Conservation (phyloP, 2,329 filamentous ascomycete genomes). For the Alternaria postmessia region DNA sequence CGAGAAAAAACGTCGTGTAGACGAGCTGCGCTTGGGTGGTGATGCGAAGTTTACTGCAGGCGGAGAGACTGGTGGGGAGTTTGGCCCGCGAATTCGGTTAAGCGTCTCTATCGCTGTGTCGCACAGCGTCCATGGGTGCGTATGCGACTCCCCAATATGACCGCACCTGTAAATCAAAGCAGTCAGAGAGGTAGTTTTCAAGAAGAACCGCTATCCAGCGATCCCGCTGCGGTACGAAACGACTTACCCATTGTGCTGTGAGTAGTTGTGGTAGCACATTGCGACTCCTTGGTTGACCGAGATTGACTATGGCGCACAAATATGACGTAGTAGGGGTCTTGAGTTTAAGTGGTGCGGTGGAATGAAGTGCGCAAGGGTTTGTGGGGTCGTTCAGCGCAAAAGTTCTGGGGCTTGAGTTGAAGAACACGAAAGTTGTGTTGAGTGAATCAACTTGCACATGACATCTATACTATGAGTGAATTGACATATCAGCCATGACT, state of each 20-base stretch:
- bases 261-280: constrained; percentile 48
- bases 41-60: constrained; percentile 16
- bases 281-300: neutral
- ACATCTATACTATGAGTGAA: neutral
- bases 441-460: constrained; percentile 11
- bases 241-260: constrained; percentile 34
- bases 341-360: constrained; percentile 7
- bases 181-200: neutral
- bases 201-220: neutral
- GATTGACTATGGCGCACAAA: neutral
- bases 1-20: constrained; percentile 37
- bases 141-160: constrained; percentile 41
- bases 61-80: constrained; percentile 36
- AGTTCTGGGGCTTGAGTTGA: constrained; percentile 12
- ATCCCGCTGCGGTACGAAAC: neutral
- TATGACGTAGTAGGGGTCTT: constrained; percentile 21
- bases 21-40: constrained; percentile 31
- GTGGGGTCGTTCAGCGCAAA: neutral
- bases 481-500: constrained; percentile 1
- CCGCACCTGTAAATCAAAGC: constrained; percentile 31
- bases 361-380: constrained; percentile 12
- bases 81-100: constrained; percentile 35
- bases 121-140: constrained; percentile 42
- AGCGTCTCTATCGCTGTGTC: constrained; percentile 32
- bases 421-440: constrained; percentile 1